Base-by-base conservation (phyloP, 805 yeast species). In the Metschnikowia sp. region DNA sequence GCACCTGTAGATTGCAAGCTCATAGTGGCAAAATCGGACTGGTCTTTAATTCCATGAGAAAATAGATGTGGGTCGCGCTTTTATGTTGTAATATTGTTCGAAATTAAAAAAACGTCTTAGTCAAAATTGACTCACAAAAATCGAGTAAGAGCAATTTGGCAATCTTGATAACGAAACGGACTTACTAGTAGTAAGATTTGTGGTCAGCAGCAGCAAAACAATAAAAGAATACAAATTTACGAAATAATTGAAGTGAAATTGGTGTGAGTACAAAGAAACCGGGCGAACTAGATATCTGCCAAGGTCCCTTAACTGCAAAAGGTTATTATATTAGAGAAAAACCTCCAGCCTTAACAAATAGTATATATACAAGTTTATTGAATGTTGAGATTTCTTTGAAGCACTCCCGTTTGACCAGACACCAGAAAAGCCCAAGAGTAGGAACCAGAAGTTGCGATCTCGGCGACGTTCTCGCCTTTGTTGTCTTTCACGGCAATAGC, bases 1-100 rank as follows among this genome's bases (percentile, higher is more conserved):
- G 77, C 74, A 2, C 77, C 76, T 45, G 69, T 68, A 41, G 60
- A 71, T 32, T 66, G 54, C 5, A 70, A 55, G 43, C 55, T 46
- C 59, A 56, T 56, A 36, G 19, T 47, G 44, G 42, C 45, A 46
- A 40, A 40, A 37, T 5, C 28, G 13, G 19, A 12, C 9, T 19
- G 10, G n/a, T 10, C 15, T 43, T n/a, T 22, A 22, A 22, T 22
- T 22, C 7, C 7, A 22, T 7, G 26, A 22, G 7, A 22, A 7
- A 22, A 22, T 22, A 22, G 26, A 22, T 7, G 5, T 4, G 26
- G 26, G 26, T 22, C 26, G 26, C 26, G 26, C 7, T 22, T 22
- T 22, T 1, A 22, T 22, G 7, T 1, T 22, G 26, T 22, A 1
- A 7, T 22, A 22, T 22, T 22, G 26, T 22, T 22, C 26, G 7